phyloP scores from a whole-genome alignment of 352 stramenopile species.

The Phytophthora pseudosyringae region DNA sequence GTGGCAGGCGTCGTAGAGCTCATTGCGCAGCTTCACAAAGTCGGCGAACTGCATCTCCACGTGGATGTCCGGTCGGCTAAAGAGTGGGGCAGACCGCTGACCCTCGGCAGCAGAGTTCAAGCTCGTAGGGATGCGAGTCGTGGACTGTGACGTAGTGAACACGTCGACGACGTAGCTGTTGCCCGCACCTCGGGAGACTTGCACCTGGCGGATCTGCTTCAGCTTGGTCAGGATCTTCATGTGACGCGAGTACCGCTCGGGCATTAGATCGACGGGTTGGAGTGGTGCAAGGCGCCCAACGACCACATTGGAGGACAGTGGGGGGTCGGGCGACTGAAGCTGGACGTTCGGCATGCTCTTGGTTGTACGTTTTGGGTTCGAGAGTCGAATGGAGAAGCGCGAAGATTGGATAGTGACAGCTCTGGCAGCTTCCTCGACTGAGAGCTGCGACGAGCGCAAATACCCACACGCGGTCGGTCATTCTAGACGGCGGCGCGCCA shows the following conservation, averaged over 20 bases:
- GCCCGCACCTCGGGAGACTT: conserved; percentile 13
- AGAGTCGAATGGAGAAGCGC: not conserved
- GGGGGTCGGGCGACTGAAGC: not conserved
- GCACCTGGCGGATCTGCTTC: conserved; percentile 35
- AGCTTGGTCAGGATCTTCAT: conserved; percentile 38
- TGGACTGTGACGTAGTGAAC: conserved; percentile 35
- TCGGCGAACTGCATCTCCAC: conserved; percentile 39
- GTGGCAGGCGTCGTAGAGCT: conserved; percentile 42
- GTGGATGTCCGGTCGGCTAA: conserved; percentile 22
- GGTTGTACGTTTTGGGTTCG: not conserved
- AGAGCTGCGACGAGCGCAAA: conserved; percentile 1
- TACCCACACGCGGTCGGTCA: not conserved
- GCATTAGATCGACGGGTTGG: conserved; percentile 28
- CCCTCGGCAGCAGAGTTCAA: conserved; percentile 15
- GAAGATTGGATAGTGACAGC: conserved; percentile 28
- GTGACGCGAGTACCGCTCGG: conserved; percentile 38
- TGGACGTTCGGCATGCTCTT: conserved; percentile 17
- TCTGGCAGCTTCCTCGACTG: no score
- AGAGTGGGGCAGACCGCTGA: conserved; percentile 12
- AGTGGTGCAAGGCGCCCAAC: conserved; percentile 16
- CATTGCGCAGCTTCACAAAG: conserved; percentile 47
- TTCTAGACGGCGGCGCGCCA: conserved; percentile 12
- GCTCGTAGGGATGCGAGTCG: conserved; percentile 33
- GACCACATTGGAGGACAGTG: conserved; percentile 8
- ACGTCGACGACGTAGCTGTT: conserved; percentile 33